Evolutionary conservation across 306 rosid species (phyloP).

Genomic region (Echinosophora koreensis): DNA sequence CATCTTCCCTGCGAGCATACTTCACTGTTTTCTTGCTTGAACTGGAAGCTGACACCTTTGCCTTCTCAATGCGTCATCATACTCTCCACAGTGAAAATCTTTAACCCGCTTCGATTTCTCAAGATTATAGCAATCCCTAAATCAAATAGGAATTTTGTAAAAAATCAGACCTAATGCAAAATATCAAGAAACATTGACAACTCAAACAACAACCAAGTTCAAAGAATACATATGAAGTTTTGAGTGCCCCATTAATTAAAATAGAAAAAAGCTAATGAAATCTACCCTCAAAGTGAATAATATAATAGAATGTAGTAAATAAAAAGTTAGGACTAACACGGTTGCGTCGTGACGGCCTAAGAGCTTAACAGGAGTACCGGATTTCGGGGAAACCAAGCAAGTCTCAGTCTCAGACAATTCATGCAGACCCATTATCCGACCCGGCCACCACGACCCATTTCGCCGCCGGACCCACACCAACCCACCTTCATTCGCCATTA

Average conservation of each 20-base stretch:
- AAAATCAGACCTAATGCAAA: constrained; percentile 45
- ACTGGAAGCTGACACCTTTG: constrained; percentile 71
- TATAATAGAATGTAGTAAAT: not conserved
- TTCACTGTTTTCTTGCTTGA: constrained; percentile 70
- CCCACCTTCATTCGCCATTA: constrained; percentile 52
- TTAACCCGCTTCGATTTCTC: constrained; percentile 85
- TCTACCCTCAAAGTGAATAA: not conserved
- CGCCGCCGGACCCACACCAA: constrained; percentile 91
- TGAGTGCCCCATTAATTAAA: not conserved
- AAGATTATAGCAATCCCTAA: constrained; percentile 90
- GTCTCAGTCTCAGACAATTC: constrained; percentile 71
- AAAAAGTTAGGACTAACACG: constrained; percentile 58
- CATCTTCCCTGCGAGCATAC: constrained; percentile 91
- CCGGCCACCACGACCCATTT: constrained; percentile 96
- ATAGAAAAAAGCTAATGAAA: not conserved
- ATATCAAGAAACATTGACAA: constrained; percentile 4
- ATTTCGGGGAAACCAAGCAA: constrained; percentile 75
- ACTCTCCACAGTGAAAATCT: constrained; percentile 85
- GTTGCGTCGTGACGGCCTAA: constrained; percentile 85
- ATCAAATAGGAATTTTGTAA: constrained; percentile 20
- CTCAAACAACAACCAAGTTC: constrained; percentile 12
- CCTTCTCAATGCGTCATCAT: constrained; percentile 79
- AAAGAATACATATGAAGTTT: constrained; percentile 1
- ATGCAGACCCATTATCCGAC: constrained; percentile 75
- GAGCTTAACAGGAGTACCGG: constrained; percentile 89